Percentiles rank a stretch among this genome's conserved stretches.
Conservation (phyloP, 2,329 filamentous ascomycete genomes). For the Phoma sp. region DNA sequence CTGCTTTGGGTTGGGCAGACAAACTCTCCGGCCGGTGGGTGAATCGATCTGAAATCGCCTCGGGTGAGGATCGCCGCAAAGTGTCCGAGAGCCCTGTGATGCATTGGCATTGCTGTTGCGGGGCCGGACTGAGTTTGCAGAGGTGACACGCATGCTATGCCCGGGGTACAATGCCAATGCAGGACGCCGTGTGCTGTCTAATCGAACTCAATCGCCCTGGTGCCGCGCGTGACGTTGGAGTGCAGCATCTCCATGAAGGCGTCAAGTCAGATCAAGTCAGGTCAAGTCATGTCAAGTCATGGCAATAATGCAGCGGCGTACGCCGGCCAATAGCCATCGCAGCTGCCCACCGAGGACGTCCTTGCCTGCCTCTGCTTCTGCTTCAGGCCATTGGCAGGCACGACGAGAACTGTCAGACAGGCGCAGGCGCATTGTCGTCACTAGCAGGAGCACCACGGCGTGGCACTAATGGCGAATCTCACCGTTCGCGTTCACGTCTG, state of each 20-base stretch:
- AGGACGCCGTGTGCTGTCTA: conserved; percentile 9
- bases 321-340: conserved; percentile 2
- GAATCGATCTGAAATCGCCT: conserved; percentile 20
- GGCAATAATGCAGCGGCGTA: conserved; percentile 1
- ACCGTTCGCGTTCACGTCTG: conserved; percentile 15
- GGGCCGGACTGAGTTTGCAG: conserved; percentile 34
- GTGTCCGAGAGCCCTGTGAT: conserved; percentile 34
- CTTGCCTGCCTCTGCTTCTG: not conserved
- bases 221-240: conserved; percentile 5
- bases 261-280: not conserved
- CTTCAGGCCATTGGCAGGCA: conserved; percentile 4
- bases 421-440: conserved; percentile 3
- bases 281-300: not conserved
- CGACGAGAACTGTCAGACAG: conserved; percentile 2
- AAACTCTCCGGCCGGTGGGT: conserved; percentile 40
- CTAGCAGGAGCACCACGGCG: conserved; percentile 4
- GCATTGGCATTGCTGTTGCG: conserved; percentile 26
- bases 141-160: conserved; percentile 32
- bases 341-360: conserved; percentile 3
- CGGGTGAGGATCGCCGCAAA: conserved; percentile 46
- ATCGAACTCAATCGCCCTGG: conserved; percentile 19
- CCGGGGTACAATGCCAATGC: conserved; percentile 16
- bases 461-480: conserved; percentile 11
- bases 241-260: not conserved
- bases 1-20: conserved; percentile 37